These are phyloP conservation scores for Phytophthora pisi DNA, from an alignment of 352 stramenopile genomes.

Conservation along the genomic window DNA sequence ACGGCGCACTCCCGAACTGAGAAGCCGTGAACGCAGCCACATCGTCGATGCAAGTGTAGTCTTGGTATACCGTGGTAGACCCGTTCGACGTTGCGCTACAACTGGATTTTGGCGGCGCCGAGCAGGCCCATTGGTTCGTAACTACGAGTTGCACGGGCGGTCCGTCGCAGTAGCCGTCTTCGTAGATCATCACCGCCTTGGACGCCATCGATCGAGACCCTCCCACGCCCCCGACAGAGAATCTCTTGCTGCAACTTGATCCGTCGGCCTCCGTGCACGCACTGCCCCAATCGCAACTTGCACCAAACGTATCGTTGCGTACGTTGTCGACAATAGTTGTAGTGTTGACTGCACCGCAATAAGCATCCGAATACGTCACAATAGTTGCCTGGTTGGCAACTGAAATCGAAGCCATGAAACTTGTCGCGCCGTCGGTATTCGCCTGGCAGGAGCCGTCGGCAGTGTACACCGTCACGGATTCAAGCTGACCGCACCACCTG, in stretches of 20 bases:
- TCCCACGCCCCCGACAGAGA: constrained; percentile 5
- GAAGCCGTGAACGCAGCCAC: constrained; percentile 4
- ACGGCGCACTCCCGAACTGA: neutral
- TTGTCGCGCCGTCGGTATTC: neutral
- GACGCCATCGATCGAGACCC: neutral
- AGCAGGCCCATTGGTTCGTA: constrained; percentile 11
- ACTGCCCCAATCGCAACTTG: neutral
- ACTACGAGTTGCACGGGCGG: constrained; percentile 6
- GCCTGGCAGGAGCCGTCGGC: constrained; percentile 10
- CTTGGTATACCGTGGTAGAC: constrained; percentile 1
- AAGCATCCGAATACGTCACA: neutral
- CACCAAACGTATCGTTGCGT: neutral
- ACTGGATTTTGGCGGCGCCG: neutral
- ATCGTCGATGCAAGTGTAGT: constrained; percentile 2
- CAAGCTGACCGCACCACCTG: neutral
- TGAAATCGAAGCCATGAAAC: constrained; percentile 9
- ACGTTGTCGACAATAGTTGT: neutral
- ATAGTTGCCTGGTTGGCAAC: neutral
- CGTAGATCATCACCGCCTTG: neutral
- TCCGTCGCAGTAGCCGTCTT: constrained; percentile 7
- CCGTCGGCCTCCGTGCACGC: neutral
- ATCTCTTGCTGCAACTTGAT: constrained; percentile 12
- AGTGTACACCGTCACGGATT: constrained; percentile 8
- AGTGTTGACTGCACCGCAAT: neutral
- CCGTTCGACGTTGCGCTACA: neutral